Base-by-base conservation (phyloP, 108 stramenopile genomes). In the Fistulifera pelliculosa region DNA sequence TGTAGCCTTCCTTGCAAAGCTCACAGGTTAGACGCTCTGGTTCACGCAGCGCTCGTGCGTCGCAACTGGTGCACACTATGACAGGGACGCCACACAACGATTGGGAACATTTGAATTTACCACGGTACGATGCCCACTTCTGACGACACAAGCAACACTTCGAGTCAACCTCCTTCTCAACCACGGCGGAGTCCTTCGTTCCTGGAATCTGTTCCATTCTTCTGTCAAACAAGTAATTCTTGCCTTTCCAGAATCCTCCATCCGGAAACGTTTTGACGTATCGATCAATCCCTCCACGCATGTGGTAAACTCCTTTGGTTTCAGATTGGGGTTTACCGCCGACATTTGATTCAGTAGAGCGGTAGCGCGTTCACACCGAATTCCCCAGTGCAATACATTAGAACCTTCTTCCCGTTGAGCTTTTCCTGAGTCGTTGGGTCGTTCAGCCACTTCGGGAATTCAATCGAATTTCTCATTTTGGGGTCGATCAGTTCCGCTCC, bases 211-310 rank as follows among this genome's bases (percentile, higher is more conserved):
- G 87, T 49, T 80, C 83, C 74, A 89, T 83, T 18, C 88, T 61
- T 47, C 69, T 64, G 60, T 90, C 88, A 70, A 90, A 90, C 0
- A 81, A 62, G 58, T 83, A 90, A 48, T 90, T 90, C 23, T 85
- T 90, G 1, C 87, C 87, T 52, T 62, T 67, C 87, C 87, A 89
- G 28, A 55, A 77, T 12, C 87, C 87, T 27, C 87, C 87, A 17
- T 85, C 68, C 0, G 79, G 79, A 54, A 69, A 90, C 11, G 71
- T 73, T 45, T 84, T 71, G 28, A 90, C 49, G 57, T 94, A 94
- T 28, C 82, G 76, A 39, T 94, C 89, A 22, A 90, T 90, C 7
- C 88, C 88, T 7, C 88, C 88, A 43, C 74, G 72, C 50, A 83
- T 66, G 47, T 85, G 76, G 45, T 70, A 84, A 2, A 89, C 87